Percentiles rank a stretch among this genome's conserved stretches.
Conservation (phyloP, 108 stramenopile species). For the Conticribra guillardii region DNA sequence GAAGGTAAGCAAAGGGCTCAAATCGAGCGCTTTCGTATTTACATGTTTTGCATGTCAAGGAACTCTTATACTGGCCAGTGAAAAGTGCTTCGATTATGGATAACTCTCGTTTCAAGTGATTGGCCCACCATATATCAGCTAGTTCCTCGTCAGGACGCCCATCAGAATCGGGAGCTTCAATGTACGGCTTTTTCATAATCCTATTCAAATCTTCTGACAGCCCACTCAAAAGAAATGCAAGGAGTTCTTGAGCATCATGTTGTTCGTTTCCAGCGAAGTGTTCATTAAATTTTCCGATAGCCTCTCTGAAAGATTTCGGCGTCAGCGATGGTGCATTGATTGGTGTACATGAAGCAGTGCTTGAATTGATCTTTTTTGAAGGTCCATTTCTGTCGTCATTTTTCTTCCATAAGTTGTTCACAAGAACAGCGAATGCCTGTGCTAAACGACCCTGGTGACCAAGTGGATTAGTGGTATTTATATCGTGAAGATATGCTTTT, state of each 20-base stretch:
- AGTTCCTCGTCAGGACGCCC: slow-evolving; percentile 93
- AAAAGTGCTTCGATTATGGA: slow-evolving; percentile 95
- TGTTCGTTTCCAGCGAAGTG: slow-evolving; percentile 96
- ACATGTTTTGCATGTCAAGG: slow-evolving; percentile 93
- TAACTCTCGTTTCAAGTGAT: slow-evolving; percentile 92
- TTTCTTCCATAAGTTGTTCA: slow-evolving; percentile 89
- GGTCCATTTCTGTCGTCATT: slow-evolving; percentile 35
- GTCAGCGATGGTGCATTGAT: slow-evolving; percentile 81
- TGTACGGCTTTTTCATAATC: slow-evolving; percentile 95
- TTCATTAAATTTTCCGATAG: slow-evolving; percentile 90
- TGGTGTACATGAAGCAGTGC: slow-evolving; percentile 69
- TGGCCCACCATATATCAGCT: slow-evolving; percentile 98
- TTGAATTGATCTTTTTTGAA: slow-evolving; percentile 42
- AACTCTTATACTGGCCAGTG: slow-evolving; percentile 95
- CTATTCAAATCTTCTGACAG: slow-evolving; percentile 98
- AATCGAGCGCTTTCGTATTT: slow-evolving; percentile 96
- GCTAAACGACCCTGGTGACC: slow-evolving; percentile 94
- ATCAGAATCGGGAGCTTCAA: slow-evolving; percentile 91
- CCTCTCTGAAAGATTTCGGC: slow-evolving; percentile 93
- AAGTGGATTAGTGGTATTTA: slow-evolving; percentile 93
- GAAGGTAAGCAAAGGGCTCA: slow-evolving; percentile 93
- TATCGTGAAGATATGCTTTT: slow-evolving; percentile 86
- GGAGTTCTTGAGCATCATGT: slow-evolving; percentile 97
- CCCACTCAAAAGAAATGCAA: slow-evolving; percentile 89
- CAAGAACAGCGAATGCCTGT: slow-evolving; percentile 90